These are phyloP conservation scores for Chloromonas sp. DNA, from an alignment of 163 green algal species.

Conservation along the genomic window DNA sequence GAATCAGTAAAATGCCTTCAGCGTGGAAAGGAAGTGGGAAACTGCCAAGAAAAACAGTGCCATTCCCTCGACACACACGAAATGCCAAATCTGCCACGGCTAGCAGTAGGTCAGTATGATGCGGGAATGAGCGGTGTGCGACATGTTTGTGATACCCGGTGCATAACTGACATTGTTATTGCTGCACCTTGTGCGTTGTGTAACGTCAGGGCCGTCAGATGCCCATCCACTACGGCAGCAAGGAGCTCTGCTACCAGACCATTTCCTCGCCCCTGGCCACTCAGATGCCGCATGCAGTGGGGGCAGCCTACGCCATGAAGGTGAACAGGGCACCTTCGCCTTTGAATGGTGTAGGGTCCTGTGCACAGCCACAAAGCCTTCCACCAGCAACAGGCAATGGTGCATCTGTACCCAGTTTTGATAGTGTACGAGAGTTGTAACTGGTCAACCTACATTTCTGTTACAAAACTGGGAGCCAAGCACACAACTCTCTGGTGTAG, in stretches of 20 bases:
- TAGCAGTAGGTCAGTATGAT: no score
- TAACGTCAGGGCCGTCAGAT: constrained; percentile 73
- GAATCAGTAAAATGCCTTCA: neutral
- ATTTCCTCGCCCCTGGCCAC: constrained; percentile 85
- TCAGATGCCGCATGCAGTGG: constrained; percentile 87
- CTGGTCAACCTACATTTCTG: no score
- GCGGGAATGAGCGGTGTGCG: no score
- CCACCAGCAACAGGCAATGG: no score
- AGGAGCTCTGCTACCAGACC: constrained; percentile 75
- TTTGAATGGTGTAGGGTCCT: neutral
- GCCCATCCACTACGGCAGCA: constrained; percentile 81
- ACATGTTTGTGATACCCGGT: no score
- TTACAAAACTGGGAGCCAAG: no score
- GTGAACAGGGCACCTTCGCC: constrained; percentile 15
- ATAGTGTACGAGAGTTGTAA: no score
- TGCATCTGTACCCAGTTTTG: neutral
- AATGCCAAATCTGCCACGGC: no score
- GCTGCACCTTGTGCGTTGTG: neutral
- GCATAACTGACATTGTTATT: no score
- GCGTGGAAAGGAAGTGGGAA: neutral
- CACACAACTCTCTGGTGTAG: no score
- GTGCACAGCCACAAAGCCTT: no score
- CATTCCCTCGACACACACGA: neutral
- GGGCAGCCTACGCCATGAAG: constrained; percentile 79
- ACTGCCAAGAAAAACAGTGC: neutral